Evolutionary conservation across 139 green algal species (phyloP), one percentile per base, ranked within the genome.

Genomic region (Haematococcus sp.): DNA sequence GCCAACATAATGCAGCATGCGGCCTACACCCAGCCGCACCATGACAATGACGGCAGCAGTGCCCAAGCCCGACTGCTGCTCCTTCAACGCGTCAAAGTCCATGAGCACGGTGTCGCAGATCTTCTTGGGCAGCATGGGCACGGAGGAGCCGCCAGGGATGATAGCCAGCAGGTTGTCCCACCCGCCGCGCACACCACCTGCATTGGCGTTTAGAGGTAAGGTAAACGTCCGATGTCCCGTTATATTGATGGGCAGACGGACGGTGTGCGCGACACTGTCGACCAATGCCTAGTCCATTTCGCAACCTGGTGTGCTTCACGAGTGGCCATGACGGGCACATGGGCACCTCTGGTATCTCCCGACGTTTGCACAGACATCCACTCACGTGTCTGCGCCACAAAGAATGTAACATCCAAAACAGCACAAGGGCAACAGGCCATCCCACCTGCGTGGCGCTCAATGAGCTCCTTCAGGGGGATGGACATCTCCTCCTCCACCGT

Each of bases 401-500:
- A n/a, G n/a, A n/a, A n/a, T n/a, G n/a, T n/a, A n/a, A n/a, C n/a
- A n/a, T n/a, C n/a, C n/a, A n/a, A n/a, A n/a, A n/a, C n/a, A n/a
- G n/a, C n/a, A n/a, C n/a, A n/a, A 11, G 40, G 40, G 7, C 7
- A 7, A 49, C 40, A 49, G 11, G 40, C 40, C 40, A 49, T 20
- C 76, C 0, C 73, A 84, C 81, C 95, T 40, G 88, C 92, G 81
- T 98, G 95, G 31, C 83, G 81, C 88, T 99, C 95, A 40, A 99
- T 98, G 32, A 98, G 91, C 85, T 99, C 93, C 76, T 87, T 89
- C 55, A 98, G 86, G 0, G 93, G 84, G 78, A 99, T 98, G 78
- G 74, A 89, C 92, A 99, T 98, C 88, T 99, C 96, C 88, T 99
- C 96, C 87, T 99, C 96, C 35, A 99, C 95, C 4, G 96, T 99